phyloP scores from a whole-genome alignment of 108 stramenopile genomes.

The Mediolabrus comicus region DNA sequence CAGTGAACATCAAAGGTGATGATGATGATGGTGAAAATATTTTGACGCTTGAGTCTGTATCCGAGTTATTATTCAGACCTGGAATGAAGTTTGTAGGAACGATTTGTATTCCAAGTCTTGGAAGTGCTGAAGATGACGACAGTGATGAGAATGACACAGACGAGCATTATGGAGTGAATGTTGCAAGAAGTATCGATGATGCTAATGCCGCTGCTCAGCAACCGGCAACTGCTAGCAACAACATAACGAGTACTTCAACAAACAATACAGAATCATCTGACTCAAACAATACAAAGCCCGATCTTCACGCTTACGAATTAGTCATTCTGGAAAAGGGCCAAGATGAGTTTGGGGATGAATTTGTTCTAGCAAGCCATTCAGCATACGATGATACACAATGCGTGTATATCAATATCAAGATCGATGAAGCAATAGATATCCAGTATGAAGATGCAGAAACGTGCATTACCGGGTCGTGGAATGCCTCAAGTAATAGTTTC shows the following conservation, averaged over 20 bases:
- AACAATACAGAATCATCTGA: not conserved
- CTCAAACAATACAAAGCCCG: not conserved
- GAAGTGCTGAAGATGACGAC: not conserved
- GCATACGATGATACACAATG: conserved; percentile 37
- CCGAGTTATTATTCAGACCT: conserved; percentile 14
- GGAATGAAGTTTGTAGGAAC: conserved; percentile 27
- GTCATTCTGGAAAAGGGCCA: not conserved
- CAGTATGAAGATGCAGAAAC: conserved; percentile 41
- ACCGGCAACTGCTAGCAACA: not conserved
- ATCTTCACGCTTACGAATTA: conserved; percentile 12
- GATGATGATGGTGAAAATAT: not conserved
- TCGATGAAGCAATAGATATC: not conserved
- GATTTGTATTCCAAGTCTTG: conserved; percentile 20
- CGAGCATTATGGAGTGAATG: not conserved
- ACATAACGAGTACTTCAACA: not conserved
- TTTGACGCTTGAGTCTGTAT: conserved; percentile 7
- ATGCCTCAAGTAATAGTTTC: conserved; percentile 6
- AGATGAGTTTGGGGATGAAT: conserved; percentile 27
- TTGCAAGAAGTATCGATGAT: not conserved
- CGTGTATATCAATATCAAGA: conserved; percentile 2
- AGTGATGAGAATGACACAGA: not conserved
- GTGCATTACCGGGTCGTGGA: conserved; percentile 22
- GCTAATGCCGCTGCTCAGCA: not conserved
- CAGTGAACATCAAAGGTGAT: not conserved
- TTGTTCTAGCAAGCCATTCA: conserved; percentile 14